phyloP scores from a whole-genome alignment of 2,329 filamentous ascomycete species.

The Sclerotinia nivalis region DNA sequence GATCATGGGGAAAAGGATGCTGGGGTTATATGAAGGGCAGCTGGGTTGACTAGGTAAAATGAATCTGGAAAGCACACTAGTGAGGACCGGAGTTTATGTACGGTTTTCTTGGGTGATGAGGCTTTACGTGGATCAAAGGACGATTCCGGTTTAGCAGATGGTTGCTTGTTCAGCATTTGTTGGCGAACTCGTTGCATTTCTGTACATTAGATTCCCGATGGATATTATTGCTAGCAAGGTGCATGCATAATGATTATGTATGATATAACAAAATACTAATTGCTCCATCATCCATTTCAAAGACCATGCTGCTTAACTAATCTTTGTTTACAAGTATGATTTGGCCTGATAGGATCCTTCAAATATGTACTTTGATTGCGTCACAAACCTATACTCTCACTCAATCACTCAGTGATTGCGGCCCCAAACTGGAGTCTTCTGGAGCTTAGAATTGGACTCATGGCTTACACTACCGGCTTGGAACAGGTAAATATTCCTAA shows the following conservation, averaged over 20 bases:
- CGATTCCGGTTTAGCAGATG: not conserved
- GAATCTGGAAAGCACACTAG: not conserved
- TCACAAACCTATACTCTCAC: not conserved
- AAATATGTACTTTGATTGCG: not conserved
- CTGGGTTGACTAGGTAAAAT: not conserved
- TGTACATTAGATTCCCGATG: not conserved
- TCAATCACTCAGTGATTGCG: not conserved
- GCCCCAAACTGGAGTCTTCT: not conserved
- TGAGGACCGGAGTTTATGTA: not conserved
- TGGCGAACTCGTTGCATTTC: not conserved
- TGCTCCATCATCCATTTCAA: not conserved
- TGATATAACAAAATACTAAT: not conserved
- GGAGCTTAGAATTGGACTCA: too few relatives aligned
- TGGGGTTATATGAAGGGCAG: not conserved
- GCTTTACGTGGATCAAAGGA: not conserved
- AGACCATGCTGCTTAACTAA: not conserved
- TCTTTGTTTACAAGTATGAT: not conserved
- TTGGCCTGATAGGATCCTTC: not conserved
- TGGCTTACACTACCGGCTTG: too few relatives aligned
- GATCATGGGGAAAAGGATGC: constrained; percentile 31
- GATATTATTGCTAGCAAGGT: not conserved
- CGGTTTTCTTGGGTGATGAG: not conserved
- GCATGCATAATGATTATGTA: not conserved
- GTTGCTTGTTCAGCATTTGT: not conserved
- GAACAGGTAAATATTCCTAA: too few relatives aligned